phyloP scores from a whole-genome alignment of 2,329 filamentous ascomycete genomes.

The Rutstroemia sp. region DNA sequence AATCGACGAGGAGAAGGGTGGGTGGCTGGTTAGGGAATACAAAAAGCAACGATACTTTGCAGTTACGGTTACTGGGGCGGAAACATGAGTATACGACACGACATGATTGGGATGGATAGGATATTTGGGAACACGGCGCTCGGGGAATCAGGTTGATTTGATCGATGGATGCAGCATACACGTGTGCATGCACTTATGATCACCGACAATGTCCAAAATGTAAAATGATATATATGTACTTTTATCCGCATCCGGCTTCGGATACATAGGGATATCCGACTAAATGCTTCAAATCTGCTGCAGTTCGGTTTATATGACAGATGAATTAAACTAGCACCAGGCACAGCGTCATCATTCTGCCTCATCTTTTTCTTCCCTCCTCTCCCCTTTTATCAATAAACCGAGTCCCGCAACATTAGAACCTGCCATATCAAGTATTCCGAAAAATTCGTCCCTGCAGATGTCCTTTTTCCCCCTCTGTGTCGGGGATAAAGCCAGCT shows the following conservation, averaged over 20 bases:
- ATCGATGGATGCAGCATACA: no score
- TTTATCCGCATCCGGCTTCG: background rate
- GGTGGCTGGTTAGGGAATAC: background rate
- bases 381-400: no score
- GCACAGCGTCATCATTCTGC: background rate
- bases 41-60: background rate
- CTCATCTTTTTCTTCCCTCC: no score
- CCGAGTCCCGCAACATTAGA: no score
- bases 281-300: background rate
- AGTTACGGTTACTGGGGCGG: background rate
- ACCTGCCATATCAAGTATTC: no score
- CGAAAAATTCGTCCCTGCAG: no score
- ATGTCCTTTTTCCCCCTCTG: no score
- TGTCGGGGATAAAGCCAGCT: background rate
- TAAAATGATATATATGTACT: background rate
- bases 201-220: background rate
- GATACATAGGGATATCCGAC: background rate
- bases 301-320: no score
- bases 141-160: no score
- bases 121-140: background rate
- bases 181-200: background rate
- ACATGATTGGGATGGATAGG: background rate
- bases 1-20: background rate
- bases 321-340: no score
- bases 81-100: background rate